Conservation (phyloP, 192 early-diverging fungal genomes). For the Rhizophagus sp. region DNA sequence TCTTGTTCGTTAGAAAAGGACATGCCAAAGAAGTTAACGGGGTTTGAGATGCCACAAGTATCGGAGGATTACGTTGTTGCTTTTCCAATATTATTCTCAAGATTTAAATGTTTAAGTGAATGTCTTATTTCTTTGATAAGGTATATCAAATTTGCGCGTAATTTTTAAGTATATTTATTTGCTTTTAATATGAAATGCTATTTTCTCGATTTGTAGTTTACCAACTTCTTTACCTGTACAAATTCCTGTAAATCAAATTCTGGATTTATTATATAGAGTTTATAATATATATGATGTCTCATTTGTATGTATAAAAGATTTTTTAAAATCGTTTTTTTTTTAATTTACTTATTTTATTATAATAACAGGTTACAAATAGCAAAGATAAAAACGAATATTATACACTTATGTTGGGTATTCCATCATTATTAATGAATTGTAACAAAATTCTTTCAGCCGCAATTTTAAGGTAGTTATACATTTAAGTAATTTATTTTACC, state of each 20-base stretch:
- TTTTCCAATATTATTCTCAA: slow-evolving; percentile 41
- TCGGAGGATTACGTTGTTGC: slow-evolving; percentile 44
- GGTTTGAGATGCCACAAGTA: slow-evolving; percentile 39
- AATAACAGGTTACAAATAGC: slow-evolving; percentile 38
- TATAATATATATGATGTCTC: slow-evolving; percentile 46
- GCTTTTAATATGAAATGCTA: slow-evolving; percentile 30
- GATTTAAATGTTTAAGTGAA: slow-evolving; percentile 37
- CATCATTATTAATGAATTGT: slow-evolving; percentile 41
- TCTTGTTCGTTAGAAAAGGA: slow-evolving; percentile 7
- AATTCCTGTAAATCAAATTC: slow-evolving; percentile 50
- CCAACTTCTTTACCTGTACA: slow-evolving; percentile 43
- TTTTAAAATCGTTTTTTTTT: neutral
- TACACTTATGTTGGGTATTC: slow-evolving; percentile 47
- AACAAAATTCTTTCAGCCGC: slow-evolving; percentile 41
- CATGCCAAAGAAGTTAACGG: slow-evolving; percentile 29
- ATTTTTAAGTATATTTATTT: slow-evolving; percentile 10
- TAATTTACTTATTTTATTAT: neutral
- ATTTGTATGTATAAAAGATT: slow-evolving; percentile 33
- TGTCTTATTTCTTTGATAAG: slow-evolving; percentile 41
- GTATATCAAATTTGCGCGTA: slow-evolving; percentile 26
- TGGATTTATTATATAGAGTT: slow-evolving; percentile 50
- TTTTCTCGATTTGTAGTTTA: slow-evolving; percentile 38
- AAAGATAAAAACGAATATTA: slow-evolving; percentile 53
- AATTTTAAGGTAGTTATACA: slow-evolving; percentile 5
- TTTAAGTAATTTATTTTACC: neutral